Conservation (phyloP, 306 rosid genomes). For the Sophora flavescens region DNA sequence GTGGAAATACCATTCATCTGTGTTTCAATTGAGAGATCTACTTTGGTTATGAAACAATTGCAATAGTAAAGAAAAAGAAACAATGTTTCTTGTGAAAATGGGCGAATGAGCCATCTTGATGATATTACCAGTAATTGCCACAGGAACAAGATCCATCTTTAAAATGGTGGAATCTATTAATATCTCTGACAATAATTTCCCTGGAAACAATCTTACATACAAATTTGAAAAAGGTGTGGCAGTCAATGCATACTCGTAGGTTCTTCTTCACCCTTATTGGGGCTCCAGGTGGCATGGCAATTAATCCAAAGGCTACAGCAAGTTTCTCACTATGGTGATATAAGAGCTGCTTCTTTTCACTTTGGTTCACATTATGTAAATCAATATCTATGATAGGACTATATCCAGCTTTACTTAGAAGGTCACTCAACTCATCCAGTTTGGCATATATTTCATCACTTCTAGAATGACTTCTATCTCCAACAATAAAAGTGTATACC, state of each 20-base stretch:
- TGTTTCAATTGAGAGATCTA: conserved; percentile 29
- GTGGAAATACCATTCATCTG: conserved; percentile 1
- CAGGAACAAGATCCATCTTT: conserved; percentile 87
- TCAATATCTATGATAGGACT: conserved; percentile 78
- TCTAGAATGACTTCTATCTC: conserved; percentile 81
- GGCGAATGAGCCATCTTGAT: conserved; percentile 31
- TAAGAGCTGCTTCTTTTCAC: conserved; percentile 73
- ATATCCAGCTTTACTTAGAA: conserved; percentile 76
- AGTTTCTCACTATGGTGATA: conserved; percentile 88
- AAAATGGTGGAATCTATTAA: conserved; percentile 90
- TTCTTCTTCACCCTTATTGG: conserved; percentile 92
- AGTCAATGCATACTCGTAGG: conserved; percentile 80
- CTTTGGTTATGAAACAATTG: conserved; percentile 15
- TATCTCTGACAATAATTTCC: conserved; percentile 85
- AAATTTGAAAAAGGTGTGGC: conserved; percentile 81
- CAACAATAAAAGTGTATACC: conserved; percentile 77
- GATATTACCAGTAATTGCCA: conserved; percentile 85
- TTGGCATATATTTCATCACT: conserved; percentile 78
- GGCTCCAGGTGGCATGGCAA: conserved; percentile 74
- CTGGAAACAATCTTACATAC: conserved; percentile 67
- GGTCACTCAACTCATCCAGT: conserved; percentile 67
- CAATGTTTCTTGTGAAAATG: not conserved
- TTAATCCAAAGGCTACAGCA: conserved; percentile 85
- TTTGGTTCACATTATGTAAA: conserved; percentile 76
- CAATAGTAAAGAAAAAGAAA: conserved; percentile 22